A percentile compares a stretch with the other conserved stretches of the same genome.
These are phyloP conservation scores for Quercus bicolor DNA, from an alignment of 306 rosid species.

Conservation along the genomic window DNA sequence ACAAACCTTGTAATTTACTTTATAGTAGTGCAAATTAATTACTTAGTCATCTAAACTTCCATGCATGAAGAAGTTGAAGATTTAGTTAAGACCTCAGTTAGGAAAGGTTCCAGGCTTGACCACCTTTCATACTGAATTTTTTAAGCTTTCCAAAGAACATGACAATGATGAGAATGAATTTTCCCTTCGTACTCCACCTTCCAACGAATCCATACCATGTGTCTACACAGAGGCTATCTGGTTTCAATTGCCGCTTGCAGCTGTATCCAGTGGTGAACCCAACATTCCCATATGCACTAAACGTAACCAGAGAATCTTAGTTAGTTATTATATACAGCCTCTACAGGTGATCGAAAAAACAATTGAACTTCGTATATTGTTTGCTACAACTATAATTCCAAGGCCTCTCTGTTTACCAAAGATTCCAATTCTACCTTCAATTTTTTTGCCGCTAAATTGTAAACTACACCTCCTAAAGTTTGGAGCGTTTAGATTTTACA, in stretches of 20 bases:
- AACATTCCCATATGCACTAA: conserved; percentile 84
- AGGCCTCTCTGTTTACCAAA: no score
- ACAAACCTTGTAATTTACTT: no score
- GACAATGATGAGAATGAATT: conserved; percentile 45
- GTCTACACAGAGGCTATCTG: conserved; percentile 30
- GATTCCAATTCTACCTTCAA: no score
- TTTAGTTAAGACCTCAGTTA: neutral
- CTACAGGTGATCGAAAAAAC: no score
- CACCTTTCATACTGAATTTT: conserved; percentile 42
- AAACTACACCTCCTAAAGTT: no score
- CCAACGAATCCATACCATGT: conserved; percentile 55
- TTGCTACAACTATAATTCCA: no score
- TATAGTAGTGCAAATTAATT: no score
- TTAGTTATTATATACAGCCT: neutral
- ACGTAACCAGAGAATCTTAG: neutral
- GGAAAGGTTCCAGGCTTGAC: conserved; percentile 47
- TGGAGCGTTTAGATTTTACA: no score
- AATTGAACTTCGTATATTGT: no score
- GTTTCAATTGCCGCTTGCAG: conserved; percentile 41
- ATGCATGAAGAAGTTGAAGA: no score
- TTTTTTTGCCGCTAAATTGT: no score
- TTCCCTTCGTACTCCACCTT: conserved; percentile 53
- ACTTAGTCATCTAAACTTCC: no score
- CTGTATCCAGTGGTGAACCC: conserved; percentile 68
- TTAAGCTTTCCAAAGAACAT: conserved; percentile 78